Evolutionary conservation across 805 yeast genomes (phyloP).

Genomic region (Kodamaea sagamina): DNA sequence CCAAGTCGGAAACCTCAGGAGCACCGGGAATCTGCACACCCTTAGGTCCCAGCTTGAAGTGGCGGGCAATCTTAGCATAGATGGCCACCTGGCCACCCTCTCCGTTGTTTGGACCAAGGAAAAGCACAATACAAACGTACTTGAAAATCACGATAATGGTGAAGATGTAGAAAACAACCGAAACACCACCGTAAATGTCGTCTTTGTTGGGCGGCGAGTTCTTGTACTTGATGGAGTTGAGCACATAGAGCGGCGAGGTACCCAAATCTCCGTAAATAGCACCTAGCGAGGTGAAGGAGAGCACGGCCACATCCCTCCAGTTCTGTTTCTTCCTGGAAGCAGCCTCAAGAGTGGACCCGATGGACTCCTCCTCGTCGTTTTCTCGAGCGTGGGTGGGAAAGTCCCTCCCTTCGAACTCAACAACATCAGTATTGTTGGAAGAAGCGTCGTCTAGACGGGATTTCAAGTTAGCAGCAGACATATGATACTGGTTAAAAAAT

Average conservation of each 20-base stretch:
- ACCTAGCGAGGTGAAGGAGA: slow-evolving; percentile 53
- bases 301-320: slow-evolving; percentile 24
- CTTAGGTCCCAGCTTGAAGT: slow-evolving; percentile 47
- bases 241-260: slow-evolving; percentile 58
- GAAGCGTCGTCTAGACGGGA: slow-evolving; percentile 11
- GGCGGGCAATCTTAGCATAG: slow-evolving; percentile 56
- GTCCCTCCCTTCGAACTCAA: background rate
- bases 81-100: slow-evolving; percentile 70
- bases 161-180: slow-evolving; percentile 57
- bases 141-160: slow-evolving; percentile 54
- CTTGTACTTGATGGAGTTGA: slow-evolving; percentile 35
- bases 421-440: slow-evolving; percentile 4
- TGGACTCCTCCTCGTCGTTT: slow-evolving; percentile 17
- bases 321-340: slow-evolving; percentile 14
- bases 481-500: background rate
- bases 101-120: slow-evolving; percentile 56
- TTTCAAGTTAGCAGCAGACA: slow-evolving; percentile 10
- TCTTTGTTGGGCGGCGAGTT: slow-evolving; percentile 33
- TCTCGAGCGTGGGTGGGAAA: slow-evolving; percentile 4
- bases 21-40: slow-evolving; percentile 48
- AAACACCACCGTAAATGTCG: slow-evolving; percentile 51
- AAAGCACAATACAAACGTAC: slow-evolving; percentile 50
- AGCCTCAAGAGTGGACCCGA: slow-evolving; percentile 8
- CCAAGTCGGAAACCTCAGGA: slow-evolving; percentile 30
- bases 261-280: slow-evolving; percentile 68